Evolutionary conservation across 2,329 filamentous ascomycete genomes (phyloP).

Genomic region (Septoria petroselini): DNA sequence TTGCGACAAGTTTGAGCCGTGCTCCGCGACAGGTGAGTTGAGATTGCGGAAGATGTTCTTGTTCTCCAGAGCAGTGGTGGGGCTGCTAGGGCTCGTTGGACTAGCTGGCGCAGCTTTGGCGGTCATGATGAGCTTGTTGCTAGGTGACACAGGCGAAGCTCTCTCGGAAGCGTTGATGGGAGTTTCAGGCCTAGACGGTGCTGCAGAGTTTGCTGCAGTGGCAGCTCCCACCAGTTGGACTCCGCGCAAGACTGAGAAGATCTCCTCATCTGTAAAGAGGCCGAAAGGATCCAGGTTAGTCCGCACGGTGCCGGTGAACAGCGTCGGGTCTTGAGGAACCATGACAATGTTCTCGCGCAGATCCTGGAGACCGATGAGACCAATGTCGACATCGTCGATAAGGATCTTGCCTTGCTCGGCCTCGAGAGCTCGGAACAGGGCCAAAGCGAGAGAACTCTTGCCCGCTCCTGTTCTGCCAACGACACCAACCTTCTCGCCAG

Average conservation of each 20-base stretch:
- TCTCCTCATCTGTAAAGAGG: conserved; percentile 82
- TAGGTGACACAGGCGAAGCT: conserved; percentile 29
- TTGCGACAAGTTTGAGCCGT: conserved; percentile 90
- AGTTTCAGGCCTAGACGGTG: conserved; percentile 37
- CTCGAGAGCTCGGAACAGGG: conserved; percentile 89
- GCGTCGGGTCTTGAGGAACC: conserved; percentile 92
- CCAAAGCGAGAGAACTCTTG: conserved; percentile 90
- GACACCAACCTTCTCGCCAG: conserved; percentile 90
- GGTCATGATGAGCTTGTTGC: conserved; percentile 30
- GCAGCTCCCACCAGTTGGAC: conserved; percentile 75
- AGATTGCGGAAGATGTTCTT: conserved; percentile 94
- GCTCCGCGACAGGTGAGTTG: conserved; percentile 78
- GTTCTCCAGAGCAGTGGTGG: conserved; percentile 61
- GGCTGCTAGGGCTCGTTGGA: conserved; percentile 40
- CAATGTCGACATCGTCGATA: conserved; percentile 88
- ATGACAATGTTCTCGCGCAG: conserved; percentile 93
- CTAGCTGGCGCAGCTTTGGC: conserved; percentile 33
- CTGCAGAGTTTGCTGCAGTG: conserved; percentile 45
- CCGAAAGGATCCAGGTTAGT: conserved; percentile 92
- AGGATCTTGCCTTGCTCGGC: conserved; percentile 85
- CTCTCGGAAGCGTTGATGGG: conserved; percentile 28
- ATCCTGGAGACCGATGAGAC: conserved; percentile 85
- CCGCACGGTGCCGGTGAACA: conserved; percentile 89
- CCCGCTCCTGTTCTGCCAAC: conserved; percentile 93
- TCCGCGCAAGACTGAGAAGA: conserved; percentile 79